Evolutionary conservation across 2,329 filamentous ascomycete genomes (phyloP), one percentile per base, ranked within the genome.

Genomic region (Aspergillus hortae): DNA sequence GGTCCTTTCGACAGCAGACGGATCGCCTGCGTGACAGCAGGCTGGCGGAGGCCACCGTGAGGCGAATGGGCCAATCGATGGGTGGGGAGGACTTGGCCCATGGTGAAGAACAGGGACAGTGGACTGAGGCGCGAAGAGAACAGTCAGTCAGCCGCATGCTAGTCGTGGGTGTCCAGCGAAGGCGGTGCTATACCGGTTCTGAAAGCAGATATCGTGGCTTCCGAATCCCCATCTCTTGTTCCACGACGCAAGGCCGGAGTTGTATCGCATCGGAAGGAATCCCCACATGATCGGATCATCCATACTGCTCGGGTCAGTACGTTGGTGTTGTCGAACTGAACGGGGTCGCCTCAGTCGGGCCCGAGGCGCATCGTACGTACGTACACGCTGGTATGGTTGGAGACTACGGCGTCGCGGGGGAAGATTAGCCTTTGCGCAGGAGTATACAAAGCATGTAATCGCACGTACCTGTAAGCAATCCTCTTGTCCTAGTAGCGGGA

Each of bases 271-370:
- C 1, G 94, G 94, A 4, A 99, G 76, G 33, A 90, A 83, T 15
- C 92, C 94, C 92, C 92, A 99, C 61, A 96, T 85, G 53, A 97
- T 74, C 23, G 94, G 94, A 74, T 99, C 94, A 73, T 99, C 94
- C 62, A 97, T 76, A 53, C 92, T 96, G 69, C 58, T 61, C 46
- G 58, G 57, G 48, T 51, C 61, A 51, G 52, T 55, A 41, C 23
- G 51, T 53, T 50, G 55, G 55, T 45, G 51, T 47, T 27, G 45
- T 49, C 50, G 38, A 35, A 45, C 44, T 48, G 27, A 49, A 44
- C 36, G 23, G 58, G 44, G 60, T 61, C 47, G 47, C 55, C 52
- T 61, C 49, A 40, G 44, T 40, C 17, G 27, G 32, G 10, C 25
- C 47, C 49, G 52, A 55, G 52, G 49, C 44, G 46, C 44, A 54